phyloP scores from a whole-genome alignment of 345 rosid genomes.

The Turritis glabra region DNA sequence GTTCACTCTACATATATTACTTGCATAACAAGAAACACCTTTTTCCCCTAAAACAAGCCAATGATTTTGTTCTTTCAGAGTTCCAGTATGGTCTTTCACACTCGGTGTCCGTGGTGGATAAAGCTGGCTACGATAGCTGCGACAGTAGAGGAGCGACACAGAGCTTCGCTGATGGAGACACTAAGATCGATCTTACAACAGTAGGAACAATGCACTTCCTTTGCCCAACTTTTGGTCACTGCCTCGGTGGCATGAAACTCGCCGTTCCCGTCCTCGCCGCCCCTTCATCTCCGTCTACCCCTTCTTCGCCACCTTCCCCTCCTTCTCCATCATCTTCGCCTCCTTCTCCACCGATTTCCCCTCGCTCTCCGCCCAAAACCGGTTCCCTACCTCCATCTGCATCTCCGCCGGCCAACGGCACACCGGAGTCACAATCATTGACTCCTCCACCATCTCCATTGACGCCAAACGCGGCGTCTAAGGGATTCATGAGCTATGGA shows the following conservation, averaged over 20 bases:
- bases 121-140: constrained; percentile 39
- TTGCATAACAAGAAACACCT: neutral
- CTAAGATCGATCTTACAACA: constrained; percentile 30
- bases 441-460: neutral
- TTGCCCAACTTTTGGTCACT: constrained; percentile 38
- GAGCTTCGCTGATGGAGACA: constrained; percentile 22
- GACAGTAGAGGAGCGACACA: constrained; percentile 19
- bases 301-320: neutral
- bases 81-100: constrained; percentile 35
- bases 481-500: constrained; percentile 13
- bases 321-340: neutral
- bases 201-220: constrained; percentile 37
- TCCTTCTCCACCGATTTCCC: constrained; percentile 21
- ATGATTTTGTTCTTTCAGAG: constrained; percentile 10
- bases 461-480: constrained; percentile 8
- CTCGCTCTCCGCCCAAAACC: neutral
- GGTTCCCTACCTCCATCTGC: neutral
- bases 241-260: constrained; percentile 43
- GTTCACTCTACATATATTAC: neutral
- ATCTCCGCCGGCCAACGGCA: neutral
- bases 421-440: neutral
- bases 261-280: constrained; percentile 33
- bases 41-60: neutral
- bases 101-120: constrained; percentile 36
- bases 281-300: neutral